A percentile compares a stretch with the other conserved stretches of the same genome.
These are phyloP conservation scores for Penicillium diatomitis DNA, from an alignment of 495 filamentous ascomycete genomes.

Conservation along the genomic window DNA sequence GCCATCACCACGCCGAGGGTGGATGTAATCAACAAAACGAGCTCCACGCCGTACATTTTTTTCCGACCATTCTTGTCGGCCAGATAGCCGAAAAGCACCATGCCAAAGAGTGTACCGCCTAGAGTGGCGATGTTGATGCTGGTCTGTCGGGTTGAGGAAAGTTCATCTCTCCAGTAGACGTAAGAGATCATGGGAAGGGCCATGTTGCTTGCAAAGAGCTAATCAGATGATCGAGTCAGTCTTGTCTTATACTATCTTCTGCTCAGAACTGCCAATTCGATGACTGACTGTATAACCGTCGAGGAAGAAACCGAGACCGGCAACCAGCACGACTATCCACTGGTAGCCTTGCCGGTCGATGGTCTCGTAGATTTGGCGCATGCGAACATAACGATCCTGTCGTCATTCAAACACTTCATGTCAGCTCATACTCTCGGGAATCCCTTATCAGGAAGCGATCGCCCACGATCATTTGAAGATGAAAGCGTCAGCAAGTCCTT, in stretches of 20 bases:
- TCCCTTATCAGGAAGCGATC: not conserved
- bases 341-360: conserved; percentile 40
- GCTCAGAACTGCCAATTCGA: not conserved
- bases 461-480: not conserved
- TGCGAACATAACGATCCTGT: conserved; percentile 40
- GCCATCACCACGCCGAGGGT: conserved; percentile 49
- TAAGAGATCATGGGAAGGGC: conserved; percentile 52
- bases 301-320: conserved; percentile 59
- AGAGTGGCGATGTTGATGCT: conserved; percentile 55
- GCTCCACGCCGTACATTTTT: conserved; percentile 55
- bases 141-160: conserved; percentile 27
- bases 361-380: conserved; percentile 40
- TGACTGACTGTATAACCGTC: conserved; percentile 55
- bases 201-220: conserved; percentile 57
- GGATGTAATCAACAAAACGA: conserved; percentile 47
- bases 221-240: not conserved
- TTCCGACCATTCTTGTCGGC: conserved; percentile 54
- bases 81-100: conserved; percentile 52
- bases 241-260: not conserved
- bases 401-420: not conserved
- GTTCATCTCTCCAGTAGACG: conserved; percentile 49
- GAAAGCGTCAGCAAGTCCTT: no score
- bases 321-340: conserved; percentile 47
- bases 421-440: not conserved
- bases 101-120: conserved; percentile 48